A percentile compares a stretch with the other conserved stretches of the same genome.
Conservation (phyloP, 306 rosid genomes). For the Cicer judaicum region DNA sequence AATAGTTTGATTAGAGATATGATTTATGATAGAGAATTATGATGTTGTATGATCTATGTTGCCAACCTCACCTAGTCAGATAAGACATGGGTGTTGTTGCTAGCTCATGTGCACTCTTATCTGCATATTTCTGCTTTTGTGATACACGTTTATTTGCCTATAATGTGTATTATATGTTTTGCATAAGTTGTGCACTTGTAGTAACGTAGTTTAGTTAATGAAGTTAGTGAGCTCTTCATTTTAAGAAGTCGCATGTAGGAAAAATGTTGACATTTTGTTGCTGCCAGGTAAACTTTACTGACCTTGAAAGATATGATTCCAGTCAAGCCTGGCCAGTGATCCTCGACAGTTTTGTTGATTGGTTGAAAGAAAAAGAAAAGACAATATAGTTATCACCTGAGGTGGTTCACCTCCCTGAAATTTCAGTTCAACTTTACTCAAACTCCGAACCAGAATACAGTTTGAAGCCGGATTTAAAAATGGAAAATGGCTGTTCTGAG, state of each 20-base stretch:
- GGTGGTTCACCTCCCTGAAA: background rate
- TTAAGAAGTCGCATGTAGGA: constrained; percentile 22
- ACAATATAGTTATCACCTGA: constrained; percentile 30
- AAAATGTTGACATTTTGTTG: constrained; percentile 19
- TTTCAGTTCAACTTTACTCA: constrained; percentile 36
- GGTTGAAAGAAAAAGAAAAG: constrained; percentile 57
- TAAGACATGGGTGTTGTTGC: background rate
- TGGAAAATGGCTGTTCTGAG: constrained; percentile 53
- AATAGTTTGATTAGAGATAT: no score
- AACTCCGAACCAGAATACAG: constrained; percentile 38
- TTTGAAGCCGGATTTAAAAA: constrained; percentile 47
- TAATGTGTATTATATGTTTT: background rate
- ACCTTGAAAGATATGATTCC: constrained; percentile 61
- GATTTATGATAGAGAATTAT: no score
- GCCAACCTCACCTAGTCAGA: background rate
- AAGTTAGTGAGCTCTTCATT: constrained; percentile 31
- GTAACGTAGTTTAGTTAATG: constrained; percentile 29
- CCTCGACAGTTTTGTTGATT: constrained; percentile 72
- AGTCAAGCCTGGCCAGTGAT: constrained; percentile 75
- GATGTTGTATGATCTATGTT: background rate
- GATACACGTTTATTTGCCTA: constrained; percentile 1
- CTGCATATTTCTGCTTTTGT: constrained; percentile 16
- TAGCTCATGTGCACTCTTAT: background rate
- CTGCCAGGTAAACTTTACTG: constrained; percentile 63
- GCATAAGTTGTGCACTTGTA: background rate